These are phyloP conservation scores for Vinca major DNA, from an alignment of 305 asterid genomes.

Conservation along the genomic window DNA sequence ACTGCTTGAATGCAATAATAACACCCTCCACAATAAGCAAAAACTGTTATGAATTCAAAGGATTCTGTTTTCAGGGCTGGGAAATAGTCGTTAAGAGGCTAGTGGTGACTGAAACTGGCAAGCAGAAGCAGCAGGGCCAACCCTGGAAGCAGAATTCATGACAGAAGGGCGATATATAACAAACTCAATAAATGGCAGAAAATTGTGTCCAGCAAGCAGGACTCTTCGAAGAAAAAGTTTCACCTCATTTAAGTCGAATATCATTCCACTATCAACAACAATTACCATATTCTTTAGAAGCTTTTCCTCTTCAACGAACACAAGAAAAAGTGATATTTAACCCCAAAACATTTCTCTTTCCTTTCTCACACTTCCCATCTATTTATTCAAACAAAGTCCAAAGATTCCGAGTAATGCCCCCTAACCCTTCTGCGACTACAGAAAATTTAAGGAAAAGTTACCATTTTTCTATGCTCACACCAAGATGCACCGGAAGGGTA, in stretches of 20 bases:
- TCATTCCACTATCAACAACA: neutral
- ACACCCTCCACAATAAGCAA: too few species aligned
- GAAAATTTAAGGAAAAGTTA: neutral
- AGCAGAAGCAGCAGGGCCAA: too few species aligned
- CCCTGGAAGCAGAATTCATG: too few species aligned
- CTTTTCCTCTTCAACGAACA: neutral
- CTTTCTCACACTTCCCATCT: neutral
- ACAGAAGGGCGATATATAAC: too few species aligned
- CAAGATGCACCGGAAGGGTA: neutral
- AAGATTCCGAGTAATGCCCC: neutral
- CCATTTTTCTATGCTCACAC: neutral
- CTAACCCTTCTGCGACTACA: neutral
- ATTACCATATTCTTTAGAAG: neutral
- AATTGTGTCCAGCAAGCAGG: neutral
- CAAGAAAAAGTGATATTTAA: neutral
- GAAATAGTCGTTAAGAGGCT: too few species aligned
- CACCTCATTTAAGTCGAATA: neutral
- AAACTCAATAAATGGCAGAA: too few species aligned
- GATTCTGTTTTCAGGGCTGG: too few species aligned
- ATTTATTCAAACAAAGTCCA: neutral
- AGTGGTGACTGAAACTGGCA: too few species aligned
- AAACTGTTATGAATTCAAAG: too few species aligned
- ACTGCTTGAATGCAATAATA: too few species aligned
- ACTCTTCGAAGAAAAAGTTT: neutral
- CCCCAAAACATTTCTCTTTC: neutral